These are phyloP conservation scores for Picea sitchensis DNA, from an alignment of 75 land plant species.

Conservation along the genomic window DNA sequence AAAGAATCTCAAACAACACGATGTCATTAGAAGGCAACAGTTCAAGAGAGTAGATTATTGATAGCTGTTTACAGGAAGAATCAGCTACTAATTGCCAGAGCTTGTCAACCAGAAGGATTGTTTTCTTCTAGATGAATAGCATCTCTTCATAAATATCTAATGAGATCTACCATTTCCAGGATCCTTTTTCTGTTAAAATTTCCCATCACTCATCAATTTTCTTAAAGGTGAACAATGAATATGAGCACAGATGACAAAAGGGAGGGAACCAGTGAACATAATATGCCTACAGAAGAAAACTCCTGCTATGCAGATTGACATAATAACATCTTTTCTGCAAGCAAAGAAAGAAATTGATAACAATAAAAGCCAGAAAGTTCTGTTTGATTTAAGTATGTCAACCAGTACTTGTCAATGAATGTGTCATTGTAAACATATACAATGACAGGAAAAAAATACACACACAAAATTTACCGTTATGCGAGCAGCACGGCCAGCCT, in stretches of 20 bases:
- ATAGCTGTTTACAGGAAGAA: neutral
- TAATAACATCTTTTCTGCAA: neutral
- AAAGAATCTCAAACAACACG: no score
- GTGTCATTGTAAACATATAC: neutral
- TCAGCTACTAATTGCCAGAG: no score
- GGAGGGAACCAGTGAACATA: neutral
- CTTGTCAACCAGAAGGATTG: neutral
- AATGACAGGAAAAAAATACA: neutral
- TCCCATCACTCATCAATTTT: neutral
- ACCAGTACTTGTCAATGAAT: neutral
- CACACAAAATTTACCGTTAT: conserved; percentile 62
- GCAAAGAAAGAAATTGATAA: neutral
- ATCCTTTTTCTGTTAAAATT: neutral
- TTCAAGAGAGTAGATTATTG: neutral
- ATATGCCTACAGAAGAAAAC: neutral
- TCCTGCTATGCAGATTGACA: neutral
- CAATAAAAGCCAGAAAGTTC: neutral
- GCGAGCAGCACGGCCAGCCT: conserved; percentile 67
- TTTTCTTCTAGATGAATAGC: neutral
- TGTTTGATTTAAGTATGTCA: neutral
- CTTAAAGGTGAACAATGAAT: neutral
- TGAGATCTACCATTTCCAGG: neutral
- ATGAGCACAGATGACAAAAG: neutral
- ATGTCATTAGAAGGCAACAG: no score
- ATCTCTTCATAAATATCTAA: neutral